Evolutionary conservation across 2,329 filamentous ascomycete species (phyloP), one percentile per base, ranked within the genome.

Genomic region (Alternaria sp.): DNA sequence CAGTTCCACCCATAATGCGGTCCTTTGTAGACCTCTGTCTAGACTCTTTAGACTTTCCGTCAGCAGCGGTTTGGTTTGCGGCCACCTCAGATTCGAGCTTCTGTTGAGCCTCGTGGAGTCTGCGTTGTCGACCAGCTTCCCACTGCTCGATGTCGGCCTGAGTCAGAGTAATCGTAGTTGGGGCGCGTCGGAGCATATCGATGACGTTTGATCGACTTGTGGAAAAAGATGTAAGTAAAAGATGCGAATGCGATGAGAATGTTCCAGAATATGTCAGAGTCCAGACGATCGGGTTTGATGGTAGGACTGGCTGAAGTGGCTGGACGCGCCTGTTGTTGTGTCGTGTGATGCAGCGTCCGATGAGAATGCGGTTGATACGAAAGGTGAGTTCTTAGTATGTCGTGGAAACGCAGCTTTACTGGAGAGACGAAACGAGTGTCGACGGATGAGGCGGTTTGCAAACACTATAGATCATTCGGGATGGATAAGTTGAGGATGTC

Each of bases 141-240:
- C 91, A 92, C 54, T 85, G 82, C 39, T 89, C 88, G 39, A 92
- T 83, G 76, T 93, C 90, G 72, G 91, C 88, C 48, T 87, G 82
- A 3, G 89, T 92, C 65, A 92, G 85, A 55, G 85, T 82, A 63
- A 93, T 86, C 14, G 86, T 86, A 47, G 90, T 93, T 11, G 90
- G 85, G 16, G 87, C 85, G 46, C 90, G 87, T 68, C 88, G 87
- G 67, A 91, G 87, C 88, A 91, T 89, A 7, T 36, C 78, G 61
- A 38, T 34, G 22, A 44, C 48, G n/a, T 28, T 36, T 20, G 20
- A 11, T 12, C 3, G 20, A 36, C 18, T 32, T 38, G 34, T 38
- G 2, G 9, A n/a, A 18, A 39, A 18, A 18, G 4, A 20, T 39
- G n/a, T 4, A 18, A 20, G 6, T 2, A 8, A 12, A n/a, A 38